These are phyloP conservation scores for Vairimorpha apis DNA, from an alignment of 371 early-diverging fungal genomes.

Conservation along the genomic window DNA sequence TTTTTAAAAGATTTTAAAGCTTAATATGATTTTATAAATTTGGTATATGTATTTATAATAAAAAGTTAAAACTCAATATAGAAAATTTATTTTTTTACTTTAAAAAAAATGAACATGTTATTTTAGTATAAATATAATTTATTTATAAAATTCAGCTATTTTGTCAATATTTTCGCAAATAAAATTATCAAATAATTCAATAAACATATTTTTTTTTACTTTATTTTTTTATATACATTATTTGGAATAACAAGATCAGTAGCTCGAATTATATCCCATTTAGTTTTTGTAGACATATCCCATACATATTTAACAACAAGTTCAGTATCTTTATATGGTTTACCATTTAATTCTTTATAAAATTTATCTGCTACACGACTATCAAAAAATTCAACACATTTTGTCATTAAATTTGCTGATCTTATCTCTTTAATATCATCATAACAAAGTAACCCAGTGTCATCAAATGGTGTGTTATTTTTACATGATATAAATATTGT, in stretches of 20 bases:
- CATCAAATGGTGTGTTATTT: conserved; percentile 6
- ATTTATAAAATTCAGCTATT: neutral
- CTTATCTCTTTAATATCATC: conserved; percentile 58
- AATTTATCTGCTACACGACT: conserved; percentile 50
- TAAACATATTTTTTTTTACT: conserved; percentile 11
- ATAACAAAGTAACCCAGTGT: neutral
- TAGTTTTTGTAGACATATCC: conserved; percentile 46
- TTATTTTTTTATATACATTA: neutral
- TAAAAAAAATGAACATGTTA: neutral
- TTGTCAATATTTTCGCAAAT: conserved; percentile 13
- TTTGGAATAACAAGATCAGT: conserved; percentile 11
- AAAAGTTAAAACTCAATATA: no score
- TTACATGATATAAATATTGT: conserved; percentile 42
- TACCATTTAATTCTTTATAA: conserved; percentile 26
- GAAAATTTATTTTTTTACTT: no score
- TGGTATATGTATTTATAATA: no score
- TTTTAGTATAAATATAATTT: neutral
- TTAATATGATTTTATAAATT: no score
- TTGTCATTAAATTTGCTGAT: conserved; percentile 37
- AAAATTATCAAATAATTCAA: conserved; percentile 21
- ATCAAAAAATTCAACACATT: conserved; percentile 61
- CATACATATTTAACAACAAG: conserved; percentile 42
- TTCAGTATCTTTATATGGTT: conserved; percentile 11
- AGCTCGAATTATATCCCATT: conserved; percentile 40
- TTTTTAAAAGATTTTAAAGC: no score